Percentiles rank a stretch among this genome's conserved stretches.
phyloP scores from a whole-genome alignment of 2,329 filamentous ascomycete species.

The Hypomyces rosellus region DNA sequence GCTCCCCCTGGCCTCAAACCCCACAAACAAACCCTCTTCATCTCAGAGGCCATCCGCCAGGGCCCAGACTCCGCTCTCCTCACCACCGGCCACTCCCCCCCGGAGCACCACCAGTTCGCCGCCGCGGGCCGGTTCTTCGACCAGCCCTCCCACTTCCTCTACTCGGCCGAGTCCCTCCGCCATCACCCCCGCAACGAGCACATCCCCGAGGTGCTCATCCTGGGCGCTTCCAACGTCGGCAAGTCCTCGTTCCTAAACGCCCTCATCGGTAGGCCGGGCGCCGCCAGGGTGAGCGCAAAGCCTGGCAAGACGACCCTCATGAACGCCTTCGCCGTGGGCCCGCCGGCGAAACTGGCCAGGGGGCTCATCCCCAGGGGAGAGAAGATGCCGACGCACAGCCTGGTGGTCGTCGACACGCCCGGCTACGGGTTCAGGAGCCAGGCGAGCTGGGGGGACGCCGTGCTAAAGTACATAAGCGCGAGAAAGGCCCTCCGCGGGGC shows the following conservation, averaged over 20 bases:
- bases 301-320: slow-evolving; percentile 50
- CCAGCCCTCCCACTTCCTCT: slow-evolving; percentile 35
- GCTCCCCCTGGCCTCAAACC: slow-evolving; percentile 9
- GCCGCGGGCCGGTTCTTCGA: slow-evolving; percentile 28
- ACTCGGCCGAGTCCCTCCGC: slow-evolving; percentile 43
- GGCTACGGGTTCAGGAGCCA: slow-evolving; percentile 44
- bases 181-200: slow-evolving; percentile 45
- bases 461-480: slow-evolving; percentile 43
- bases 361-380: slow-evolving; percentile 27
- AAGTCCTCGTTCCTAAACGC: slow-evolving; percentile 87
- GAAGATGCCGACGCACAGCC: slow-evolving; percentile 37
- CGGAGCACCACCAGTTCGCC: slow-evolving; percentile 19
- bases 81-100: slow-evolving; percentile 14
- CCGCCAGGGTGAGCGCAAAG: slow-evolving; percentile 44
- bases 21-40: slow-evolving; percentile 13
- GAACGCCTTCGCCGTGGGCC: slow-evolving; percentile 51
- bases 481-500: slow-evolving; percentile 44
- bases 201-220: slow-evolving; percentile 62
- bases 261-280: slow-evolving; percentile 48
- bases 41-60: slow-evolving; percentile 14
- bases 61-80: slow-evolving; percentile 1
- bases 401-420: slow-evolving; percentile 47
- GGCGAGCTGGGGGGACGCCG: slow-evolving; percentile 46
- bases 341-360: slow-evolving; percentile 25
- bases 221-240: slow-evolving; percentile 83